phyloP scores from a whole-genome alignment of 345 rosid genomes.

The Dimocarpus longan region DNA sequence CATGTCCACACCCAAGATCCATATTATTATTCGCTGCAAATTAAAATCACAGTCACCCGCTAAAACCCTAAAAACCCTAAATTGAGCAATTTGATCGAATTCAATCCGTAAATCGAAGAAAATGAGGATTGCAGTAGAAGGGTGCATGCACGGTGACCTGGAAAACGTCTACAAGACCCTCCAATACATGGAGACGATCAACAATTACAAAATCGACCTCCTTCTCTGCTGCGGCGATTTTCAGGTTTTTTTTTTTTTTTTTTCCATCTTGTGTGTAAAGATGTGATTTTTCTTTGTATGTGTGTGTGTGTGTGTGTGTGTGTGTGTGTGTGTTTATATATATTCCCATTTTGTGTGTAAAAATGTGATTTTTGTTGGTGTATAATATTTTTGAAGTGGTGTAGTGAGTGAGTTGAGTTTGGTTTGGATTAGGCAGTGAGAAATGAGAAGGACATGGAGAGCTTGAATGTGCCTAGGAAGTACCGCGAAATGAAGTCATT shows the following conservation, averaged over 20 bases:
- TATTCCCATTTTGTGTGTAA: no score
- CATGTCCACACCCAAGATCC: background rate
- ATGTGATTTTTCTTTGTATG: background rate
- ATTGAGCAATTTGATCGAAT: background rate
- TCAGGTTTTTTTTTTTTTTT: conserved; percentile 53
- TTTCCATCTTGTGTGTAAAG: no score
- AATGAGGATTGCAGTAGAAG: conserved; percentile 96
- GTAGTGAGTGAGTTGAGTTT: background rate
- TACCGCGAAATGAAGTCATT: conserved; percentile 84
- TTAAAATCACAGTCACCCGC: background rate
- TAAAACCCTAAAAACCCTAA: conserved; percentile 2
- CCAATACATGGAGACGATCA: conserved; percentile 49
- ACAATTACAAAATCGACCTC: conserved; percentile 77
- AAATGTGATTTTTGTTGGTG: background rate
- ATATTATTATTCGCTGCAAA: background rate
- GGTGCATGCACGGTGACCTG: conserved; percentile 97
- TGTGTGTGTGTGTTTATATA: no score
- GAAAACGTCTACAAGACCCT: conserved; percentile 81
- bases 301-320: no score
- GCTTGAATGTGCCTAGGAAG: conserved; percentile 74
- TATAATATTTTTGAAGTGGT: background rate
- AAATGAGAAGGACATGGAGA: conserved; percentile 80
- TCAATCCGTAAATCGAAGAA: background rate
- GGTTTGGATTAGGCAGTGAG: conserved; percentile 61
- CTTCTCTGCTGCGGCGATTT: conserved; percentile 97